These are phyloP conservation scores for Parsonsia alboflavescens DNA, from an alignment of 257 asterid species.

Conservation along the genomic window DNA sequence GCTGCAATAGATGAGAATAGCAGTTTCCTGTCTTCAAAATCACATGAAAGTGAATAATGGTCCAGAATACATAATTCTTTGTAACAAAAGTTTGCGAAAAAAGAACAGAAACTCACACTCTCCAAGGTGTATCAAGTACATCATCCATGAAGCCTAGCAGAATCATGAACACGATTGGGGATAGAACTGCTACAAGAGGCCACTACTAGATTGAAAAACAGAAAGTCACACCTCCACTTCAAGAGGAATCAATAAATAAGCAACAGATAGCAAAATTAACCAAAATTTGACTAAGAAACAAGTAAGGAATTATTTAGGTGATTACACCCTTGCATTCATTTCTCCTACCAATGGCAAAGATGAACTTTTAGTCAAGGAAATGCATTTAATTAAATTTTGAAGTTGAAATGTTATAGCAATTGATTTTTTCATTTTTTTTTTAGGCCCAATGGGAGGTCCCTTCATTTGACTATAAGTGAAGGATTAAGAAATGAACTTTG, in stretches of 20 bases:
- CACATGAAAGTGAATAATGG: slow-evolving; percentile 29
- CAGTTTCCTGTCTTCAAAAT: slow-evolving; percentile 62
- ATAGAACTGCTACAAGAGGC: slow-evolving; percentile 97
- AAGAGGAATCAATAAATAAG: background rate
- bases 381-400: too few species aligned
- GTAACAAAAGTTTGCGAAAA: background rate
- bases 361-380: background rate
- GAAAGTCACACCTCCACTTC: slow-evolving; percentile 12
- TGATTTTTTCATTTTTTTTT: too few species aligned
- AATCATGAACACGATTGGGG: slow-evolving; percentile 91
- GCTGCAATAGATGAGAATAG: slow-evolving; percentile 85
- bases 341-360: background rate
- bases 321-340: background rate
- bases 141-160: slow-evolving; percentile 96
- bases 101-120: slow-evolving; percentile 62
- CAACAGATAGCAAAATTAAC: slow-evolving; percentile 6
- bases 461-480: too few species aligned
- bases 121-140: slow-evolving; percentile 98
- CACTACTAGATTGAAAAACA: slow-evolving; percentile 44
- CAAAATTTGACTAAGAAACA: background rate
- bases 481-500: too few species aligned
- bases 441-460: too few species aligned
- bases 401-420: too few species aligned
- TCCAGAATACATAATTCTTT: background rate
- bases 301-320: background rate